Conservation (phyloP, 306 rosid genomes). For the Oemleria cerasiformis region DNA sequence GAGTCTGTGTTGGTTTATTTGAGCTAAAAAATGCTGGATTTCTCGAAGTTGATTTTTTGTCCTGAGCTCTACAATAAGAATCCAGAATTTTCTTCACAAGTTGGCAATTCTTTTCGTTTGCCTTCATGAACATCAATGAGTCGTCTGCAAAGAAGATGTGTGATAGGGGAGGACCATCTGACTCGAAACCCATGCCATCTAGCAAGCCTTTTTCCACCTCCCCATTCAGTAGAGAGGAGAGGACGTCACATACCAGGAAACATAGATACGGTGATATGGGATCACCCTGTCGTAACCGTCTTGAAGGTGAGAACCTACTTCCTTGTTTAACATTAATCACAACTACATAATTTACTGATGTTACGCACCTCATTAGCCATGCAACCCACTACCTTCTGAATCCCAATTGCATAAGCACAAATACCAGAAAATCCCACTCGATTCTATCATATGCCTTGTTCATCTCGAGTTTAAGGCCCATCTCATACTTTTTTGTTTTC, state of each 20-base stretch:
- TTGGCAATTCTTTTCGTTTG: too few relatives aligned
- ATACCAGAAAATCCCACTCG: background rate
- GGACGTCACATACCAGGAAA: background rate
- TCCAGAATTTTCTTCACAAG: too few relatives aligned
- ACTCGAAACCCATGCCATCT: too few relatives aligned
- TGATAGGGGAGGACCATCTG: too few relatives aligned
- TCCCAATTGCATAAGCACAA: background rate
- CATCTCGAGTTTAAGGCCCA: background rate
- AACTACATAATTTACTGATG: background rate
- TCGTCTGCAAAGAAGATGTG: too few relatives aligned
- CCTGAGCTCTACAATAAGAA: too few relatives aligned
- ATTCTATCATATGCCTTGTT: background rate
- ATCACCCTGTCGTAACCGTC: background rate
- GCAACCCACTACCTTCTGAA: background rate
- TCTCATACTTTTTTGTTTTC: background rate
- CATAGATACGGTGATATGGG: background rate
- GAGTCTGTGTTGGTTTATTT: too few relatives aligned
- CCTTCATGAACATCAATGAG: too few relatives aligned
- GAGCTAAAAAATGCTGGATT: too few relatives aligned
- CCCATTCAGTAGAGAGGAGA: too few relatives aligned
- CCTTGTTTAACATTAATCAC: background rate
- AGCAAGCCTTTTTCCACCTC: too few relatives aligned
- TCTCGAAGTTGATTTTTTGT: too few relatives aligned
- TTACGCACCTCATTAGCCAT: background rate
- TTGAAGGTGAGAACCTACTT: accelerated